These are phyloP conservation scores for Clonostachys rosea DNA, from an alignment of 2,329 filamentous ascomycete genomes.

Conservation along the genomic window DNA sequence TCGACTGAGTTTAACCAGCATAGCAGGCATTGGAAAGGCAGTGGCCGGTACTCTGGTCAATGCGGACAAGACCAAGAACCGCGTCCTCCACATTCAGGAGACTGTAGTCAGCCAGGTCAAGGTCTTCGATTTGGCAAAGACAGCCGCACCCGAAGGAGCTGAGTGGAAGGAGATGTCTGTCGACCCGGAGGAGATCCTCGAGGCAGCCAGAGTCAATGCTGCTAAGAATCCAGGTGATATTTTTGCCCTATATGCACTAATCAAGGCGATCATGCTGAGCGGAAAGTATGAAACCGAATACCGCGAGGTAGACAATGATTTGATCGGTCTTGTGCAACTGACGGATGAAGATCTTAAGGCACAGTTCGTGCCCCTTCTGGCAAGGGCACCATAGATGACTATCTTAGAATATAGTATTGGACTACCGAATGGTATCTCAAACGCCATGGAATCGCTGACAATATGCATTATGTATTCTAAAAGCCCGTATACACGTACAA, in stretches of 20 bases:
- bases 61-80: constrained; percentile 40
- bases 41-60: constrained; percentile 36
- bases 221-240: not conserved
- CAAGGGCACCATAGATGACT: too few species aligned
- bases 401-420: too few species aligned
- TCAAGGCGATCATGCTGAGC: not conserved
- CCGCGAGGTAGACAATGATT: not conserved
- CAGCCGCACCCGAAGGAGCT: constrained; percentile 29
- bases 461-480: too few species aligned
- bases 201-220: not conserved
- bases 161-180: constrained; percentile 29
- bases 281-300: not conserved
- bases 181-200: not conserved
- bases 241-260: not conserved
- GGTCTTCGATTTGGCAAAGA: constrained; percentile 34
- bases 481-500: too few species aligned
- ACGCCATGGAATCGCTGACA: too few species aligned
- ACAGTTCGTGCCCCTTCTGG: not conserved
- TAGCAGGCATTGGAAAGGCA: constrained; percentile 33
- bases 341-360: not conserved
- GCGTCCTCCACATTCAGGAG: constrained; percentile 29
- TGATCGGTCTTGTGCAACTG: not conserved
- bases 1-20: constrained; percentile 33
- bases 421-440: too few species aligned
- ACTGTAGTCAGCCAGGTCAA: constrained; percentile 30